phyloP scores from a whole-genome alignment of 108 stramenopile genomes.

The Nitzschia sp. region DNA sequence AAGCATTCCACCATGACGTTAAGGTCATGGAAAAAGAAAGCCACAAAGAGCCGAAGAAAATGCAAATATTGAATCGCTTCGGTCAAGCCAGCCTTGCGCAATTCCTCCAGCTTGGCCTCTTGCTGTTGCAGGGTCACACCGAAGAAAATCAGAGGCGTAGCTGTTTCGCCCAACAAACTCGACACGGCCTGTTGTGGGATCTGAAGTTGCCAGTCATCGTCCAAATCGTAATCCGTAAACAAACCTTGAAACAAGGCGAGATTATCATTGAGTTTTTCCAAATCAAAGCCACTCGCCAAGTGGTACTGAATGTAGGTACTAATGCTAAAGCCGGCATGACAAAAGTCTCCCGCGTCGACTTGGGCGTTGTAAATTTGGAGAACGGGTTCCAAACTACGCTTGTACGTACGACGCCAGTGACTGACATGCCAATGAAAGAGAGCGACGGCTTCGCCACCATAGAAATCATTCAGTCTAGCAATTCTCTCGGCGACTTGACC shows the following conservation, averaged over 20 bases:
- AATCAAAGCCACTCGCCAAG: constrained; percentile 29
- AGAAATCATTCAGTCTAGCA: constrained; percentile 16
- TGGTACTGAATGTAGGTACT: constrained; percentile 33
- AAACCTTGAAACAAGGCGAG: constrained; percentile 22
- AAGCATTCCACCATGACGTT: constrained; percentile 13
- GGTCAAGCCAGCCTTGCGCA: constrained; percentile 2
- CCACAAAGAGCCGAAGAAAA: constrained; percentile 25
- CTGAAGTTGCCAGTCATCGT: constrained; percentile 20
- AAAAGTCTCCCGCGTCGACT: constrained; percentile 34
- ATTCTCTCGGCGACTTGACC: constrained; percentile 30
- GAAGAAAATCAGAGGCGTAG: constrained; percentile 23
- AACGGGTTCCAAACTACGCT: constrained; percentile 19
- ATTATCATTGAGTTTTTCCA: constrained; percentile 29
- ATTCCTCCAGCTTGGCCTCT: constrained; percentile 10
- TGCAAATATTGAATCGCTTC: constrained; percentile 27
- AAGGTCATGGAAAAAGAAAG: constrained; percentile 27
- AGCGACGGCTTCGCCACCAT: constrained; percentile 31
- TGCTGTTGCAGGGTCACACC: constrained; percentile 15
- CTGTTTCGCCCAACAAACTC: constrained; percentile 29
- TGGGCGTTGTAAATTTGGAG: constrained; percentile 37
- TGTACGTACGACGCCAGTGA: constrained; percentile 29
- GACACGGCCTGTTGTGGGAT: constrained; percentile 24
- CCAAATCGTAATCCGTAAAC: constrained; percentile 26
- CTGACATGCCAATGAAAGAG: constrained; percentile 33
- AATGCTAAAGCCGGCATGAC: constrained; percentile 27